Evolutionary conservation across 306 rosid genomes (phyloP).

Genomic region (Malus asiatica): DNA sequence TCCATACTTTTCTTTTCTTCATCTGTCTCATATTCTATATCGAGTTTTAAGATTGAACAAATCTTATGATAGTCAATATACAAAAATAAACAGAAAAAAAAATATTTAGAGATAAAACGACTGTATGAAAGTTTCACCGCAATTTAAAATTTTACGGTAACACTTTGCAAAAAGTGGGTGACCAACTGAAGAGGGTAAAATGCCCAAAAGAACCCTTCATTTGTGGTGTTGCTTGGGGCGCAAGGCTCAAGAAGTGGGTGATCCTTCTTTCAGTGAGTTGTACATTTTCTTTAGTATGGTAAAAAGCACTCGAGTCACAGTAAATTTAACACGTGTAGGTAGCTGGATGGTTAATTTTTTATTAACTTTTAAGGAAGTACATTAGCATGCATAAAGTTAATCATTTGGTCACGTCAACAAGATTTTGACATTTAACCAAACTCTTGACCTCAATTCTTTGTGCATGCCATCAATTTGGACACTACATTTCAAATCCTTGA

Average conservation of each 20-base stretch:
- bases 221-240: not conserved
- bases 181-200: not conserved
- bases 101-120: rapidly evolving
- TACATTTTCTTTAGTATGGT: not conserved
- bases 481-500: not conserved
- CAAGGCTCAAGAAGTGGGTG: not conserved
- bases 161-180: not conserved
- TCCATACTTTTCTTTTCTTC: not conserved
- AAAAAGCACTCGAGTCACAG: not conserved
- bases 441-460: not conserved
- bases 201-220: not conserved
- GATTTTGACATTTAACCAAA: slow-evolving; percentile 5
- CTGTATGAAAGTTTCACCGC: no score
- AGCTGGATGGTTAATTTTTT: not conserved
- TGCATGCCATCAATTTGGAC: not conserved
- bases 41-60: not conserved
- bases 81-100: no score
- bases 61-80: not conserved
- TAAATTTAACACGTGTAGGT: not conserved
- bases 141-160: no score
- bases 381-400: not conserved
- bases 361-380: not conserved
- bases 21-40: not conserved
- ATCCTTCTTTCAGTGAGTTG: not conserved
- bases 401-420: not conserved